Conservation (phyloP, 2,329 filamentous ascomycete genomes). For the Anisogramma anomala region DNA sequence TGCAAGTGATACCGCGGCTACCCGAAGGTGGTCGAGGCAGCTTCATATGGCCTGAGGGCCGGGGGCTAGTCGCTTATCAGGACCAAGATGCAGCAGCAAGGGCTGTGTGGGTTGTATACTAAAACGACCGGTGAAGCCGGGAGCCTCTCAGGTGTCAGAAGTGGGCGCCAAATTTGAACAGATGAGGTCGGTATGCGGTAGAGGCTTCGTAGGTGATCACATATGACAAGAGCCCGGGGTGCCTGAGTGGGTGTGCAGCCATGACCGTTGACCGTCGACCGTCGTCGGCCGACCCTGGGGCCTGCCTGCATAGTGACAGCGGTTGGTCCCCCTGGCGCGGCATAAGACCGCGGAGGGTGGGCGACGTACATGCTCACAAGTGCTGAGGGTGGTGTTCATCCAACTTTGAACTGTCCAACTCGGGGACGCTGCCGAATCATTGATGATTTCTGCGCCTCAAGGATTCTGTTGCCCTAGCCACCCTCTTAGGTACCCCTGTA, state of each 20-base stretch:
- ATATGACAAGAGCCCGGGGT: constrained; percentile 1
- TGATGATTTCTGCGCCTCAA: no score
- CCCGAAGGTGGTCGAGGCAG: constrained; percentile 2
- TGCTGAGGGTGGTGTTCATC: no score
- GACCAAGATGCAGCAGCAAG: constrained; percentile 1
- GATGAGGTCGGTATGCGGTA: constrained; percentile 2
- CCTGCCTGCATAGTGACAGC: no score
- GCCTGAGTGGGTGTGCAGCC: neutral
- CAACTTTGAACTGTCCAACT: no score
- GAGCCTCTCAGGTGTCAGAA: constrained; percentile 8
- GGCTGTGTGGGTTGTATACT: constrained; percentile 6
- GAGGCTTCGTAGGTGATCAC: constrained; percentile 1
- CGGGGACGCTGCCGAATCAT: no score
- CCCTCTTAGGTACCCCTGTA: no score
- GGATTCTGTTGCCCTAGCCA: no score
- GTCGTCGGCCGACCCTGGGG: no score
- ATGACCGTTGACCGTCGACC: no score
- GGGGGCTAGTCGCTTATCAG: constrained; percentile 1
- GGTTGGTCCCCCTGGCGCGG: no score
- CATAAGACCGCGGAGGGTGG: no score
- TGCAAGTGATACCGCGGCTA: constrained; percentile 1
- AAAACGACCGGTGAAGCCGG: constrained; percentile 10
- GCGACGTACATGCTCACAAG: no score
- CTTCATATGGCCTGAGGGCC: constrained; percentile 2
- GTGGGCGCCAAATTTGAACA: constrained; percentile 2